Evolutionary conservation across 805 yeast species (phyloP).

Genomic region (Metschnikowia peoriensis): DNA sequence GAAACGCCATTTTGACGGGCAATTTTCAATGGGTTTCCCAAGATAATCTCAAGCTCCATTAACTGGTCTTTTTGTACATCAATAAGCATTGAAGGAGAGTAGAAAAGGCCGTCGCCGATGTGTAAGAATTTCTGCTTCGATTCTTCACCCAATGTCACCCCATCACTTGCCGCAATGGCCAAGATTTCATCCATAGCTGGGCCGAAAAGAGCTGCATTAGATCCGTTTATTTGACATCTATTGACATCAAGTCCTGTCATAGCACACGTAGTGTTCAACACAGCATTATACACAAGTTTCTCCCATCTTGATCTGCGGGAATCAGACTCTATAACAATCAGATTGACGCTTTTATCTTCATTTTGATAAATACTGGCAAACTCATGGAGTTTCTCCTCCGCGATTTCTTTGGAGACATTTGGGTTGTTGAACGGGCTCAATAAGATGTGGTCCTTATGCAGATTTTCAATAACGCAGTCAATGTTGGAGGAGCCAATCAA

Average conservation of each 20-base stretch:
- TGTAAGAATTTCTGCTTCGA: conserved; percentile 50
- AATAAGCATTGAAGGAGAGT: conserved; percentile 71
- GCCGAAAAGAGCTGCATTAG: conserved; percentile 28
- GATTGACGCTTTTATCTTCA: conserved; percentile 24
- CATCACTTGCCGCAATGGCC: conserved; percentile 67
- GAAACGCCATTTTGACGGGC: conserved; percentile 15
- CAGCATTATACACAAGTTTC: conserved; percentile 37
- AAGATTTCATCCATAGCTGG: conserved; percentile 72
- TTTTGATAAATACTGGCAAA: conserved; percentile 31
- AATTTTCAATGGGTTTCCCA: conserved; percentile 57
- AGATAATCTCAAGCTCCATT: conserved; percentile 68
- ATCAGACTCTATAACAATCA: conserved; percentile 26
- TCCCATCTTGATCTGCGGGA: conserved; percentile 38
- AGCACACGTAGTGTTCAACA: conserved; percentile 35
- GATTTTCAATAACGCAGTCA: conserved; percentile 48
- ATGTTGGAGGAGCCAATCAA: conserved; percentile 57
- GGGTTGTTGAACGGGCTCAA: conserved; percentile 50
- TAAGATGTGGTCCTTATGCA: conserved; percentile 48
- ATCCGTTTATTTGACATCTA: conserved; percentile 35
- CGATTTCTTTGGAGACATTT: conserved; percentile 13
- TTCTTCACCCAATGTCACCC: conserved; percentile 51
- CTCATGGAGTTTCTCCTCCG: conserved; percentile 18
- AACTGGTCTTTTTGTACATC: conserved; percentile 65
- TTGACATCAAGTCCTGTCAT: conserved; percentile 33
- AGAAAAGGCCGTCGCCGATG: conserved; percentile 41